Conservation (phyloP, 345 rosid genomes). For the Cardiospermum halicacabum region DNA sequence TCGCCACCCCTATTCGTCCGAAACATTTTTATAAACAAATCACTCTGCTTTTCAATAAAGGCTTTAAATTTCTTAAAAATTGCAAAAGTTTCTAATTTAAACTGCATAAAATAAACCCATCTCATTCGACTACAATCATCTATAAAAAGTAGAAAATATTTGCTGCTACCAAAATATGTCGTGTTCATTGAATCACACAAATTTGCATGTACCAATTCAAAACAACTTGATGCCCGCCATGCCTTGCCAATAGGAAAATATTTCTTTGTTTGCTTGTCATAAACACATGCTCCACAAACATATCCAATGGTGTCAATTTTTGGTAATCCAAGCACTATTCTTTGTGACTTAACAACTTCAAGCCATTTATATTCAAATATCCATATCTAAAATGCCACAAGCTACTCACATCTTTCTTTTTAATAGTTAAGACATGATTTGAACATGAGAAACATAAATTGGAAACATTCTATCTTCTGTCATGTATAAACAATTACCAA, state of each 20-base stretch:
- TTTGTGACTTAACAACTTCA: background rate
- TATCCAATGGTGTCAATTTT: background rate
- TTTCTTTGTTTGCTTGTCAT: background rate
- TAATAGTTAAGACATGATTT: background rate
- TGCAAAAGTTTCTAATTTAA: constrained; percentile 7
- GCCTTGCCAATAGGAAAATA: background rate
- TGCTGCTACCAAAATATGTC: too few species aligned
- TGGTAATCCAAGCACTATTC: background rate
- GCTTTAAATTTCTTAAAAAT: background rate
- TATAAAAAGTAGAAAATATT: too few species aligned
- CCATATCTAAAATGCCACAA: constrained; percentile 10
- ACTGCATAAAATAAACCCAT: constrained; percentile 2
- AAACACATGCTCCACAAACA: constrained; percentile 9
- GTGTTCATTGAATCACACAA: too few species aligned
- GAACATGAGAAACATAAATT: too few species aligned
- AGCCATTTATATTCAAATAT: background rate
- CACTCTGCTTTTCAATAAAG: constrained; percentile 10
- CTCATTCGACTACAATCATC: background rate
- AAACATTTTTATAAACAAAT: background rate
- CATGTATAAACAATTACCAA: background rate
- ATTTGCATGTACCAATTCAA: too few species aligned
- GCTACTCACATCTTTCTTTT: background rate
- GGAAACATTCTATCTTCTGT: background rate
- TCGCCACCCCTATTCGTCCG: background rate
- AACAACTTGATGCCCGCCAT: background rate